A percentile compares a stretch with the other conserved stretches of the same genome.
Evolutionary conservation across 805 yeast genomes (phyloP).

Genomic region (Hanseniaspora pseudoguilliermondii): DNA sequence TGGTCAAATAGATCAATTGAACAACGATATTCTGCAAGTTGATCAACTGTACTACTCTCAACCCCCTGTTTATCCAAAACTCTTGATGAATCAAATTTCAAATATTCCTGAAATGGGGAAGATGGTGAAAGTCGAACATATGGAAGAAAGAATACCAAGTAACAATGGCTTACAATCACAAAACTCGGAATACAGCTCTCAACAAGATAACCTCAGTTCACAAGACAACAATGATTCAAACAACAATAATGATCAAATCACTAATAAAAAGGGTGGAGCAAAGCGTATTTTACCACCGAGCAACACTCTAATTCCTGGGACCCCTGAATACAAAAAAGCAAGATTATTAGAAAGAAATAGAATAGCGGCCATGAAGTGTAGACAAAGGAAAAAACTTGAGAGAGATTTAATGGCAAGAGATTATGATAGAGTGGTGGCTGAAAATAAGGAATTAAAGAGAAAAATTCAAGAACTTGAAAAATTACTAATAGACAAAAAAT

Average conservation of each 20-base stretch:
- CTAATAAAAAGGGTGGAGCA: conserved; percentile 16
- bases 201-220: not conserved
- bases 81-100: not conserved
- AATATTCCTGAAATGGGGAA: conserved; percentile 19
- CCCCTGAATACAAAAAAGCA: conserved; percentile 57
- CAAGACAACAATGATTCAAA: not conserved
- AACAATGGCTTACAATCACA: not conserved
- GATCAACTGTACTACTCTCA: conserved; percentile 30
- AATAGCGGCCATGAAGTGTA: conserved; percentile 56
- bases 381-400: conserved; percentile 55
- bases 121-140: conserved; percentile 15
- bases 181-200: not conserved
- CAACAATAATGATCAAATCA: conserved; percentile 33
- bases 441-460: conserved; percentile 30
- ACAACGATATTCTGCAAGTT: conserved; percentile 29
- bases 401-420: conserved; percentile 55
- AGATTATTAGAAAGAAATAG: conserved; percentile 49
- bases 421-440: conserved; percentile 36
- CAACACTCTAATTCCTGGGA: conserved; percentile 49
- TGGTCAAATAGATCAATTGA: conserved; percentile 72
- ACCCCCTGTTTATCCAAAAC: conserved; percentile 23
- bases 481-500: not conserved
- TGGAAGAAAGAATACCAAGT: not conserved
- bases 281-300: conserved; percentile 11
- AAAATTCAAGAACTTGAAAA: conserved; percentile 22